Base-by-base conservation (phyloP, 129 eudicot species). In the Artemisia annua region DNA sequence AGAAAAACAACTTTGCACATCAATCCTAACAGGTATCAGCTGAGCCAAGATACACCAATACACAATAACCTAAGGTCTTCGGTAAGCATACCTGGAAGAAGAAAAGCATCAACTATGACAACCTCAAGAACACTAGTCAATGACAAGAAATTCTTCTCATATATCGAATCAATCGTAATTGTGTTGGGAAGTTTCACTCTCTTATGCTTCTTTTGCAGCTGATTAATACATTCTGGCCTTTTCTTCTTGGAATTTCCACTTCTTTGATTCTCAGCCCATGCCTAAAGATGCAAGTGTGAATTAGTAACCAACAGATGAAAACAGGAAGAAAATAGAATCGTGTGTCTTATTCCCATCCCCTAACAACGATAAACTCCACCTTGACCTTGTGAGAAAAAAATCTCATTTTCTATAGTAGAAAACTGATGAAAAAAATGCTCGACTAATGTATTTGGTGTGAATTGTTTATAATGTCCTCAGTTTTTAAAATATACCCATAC, bases 51-150 rank as follows among this genome's bases (percentile, higher is more conserved):
- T 2, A 35, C 52, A 8, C 13, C 26, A 24, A 30, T 28, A 50
- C 16, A 48, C 55, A 69, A 77, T 24, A 16, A 71, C 66, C 48
- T 63, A 22, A 20, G 14, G 71, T 30, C 10, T 48, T 52, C 11
- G 14, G 75, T 51, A 28, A 7, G 16, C 35, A 56, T 78, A 93
- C 98, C 98, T 84, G 96, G 90, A 81, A 93, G 96, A 72, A 83
- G 75, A 77, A 73, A 93, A 66, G 81, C 79, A 81, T 93, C 87
- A 43, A 93, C 69, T 58, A 93, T 66, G 73, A 93, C 92, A 79
- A 85, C 96, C 78, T 94, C 97, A 63, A 94, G 85, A 49, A 90
- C 89, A 63, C 93, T 94, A 75, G 71, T 83, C 80, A 94, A 76
- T 0, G 99, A 86, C 58, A 90, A 80, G 75, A 88, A 94, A 74